phyloP scores from a whole-genome alignment of 345 rosid genomes.

The Atalantia buxifolia region DNA sequence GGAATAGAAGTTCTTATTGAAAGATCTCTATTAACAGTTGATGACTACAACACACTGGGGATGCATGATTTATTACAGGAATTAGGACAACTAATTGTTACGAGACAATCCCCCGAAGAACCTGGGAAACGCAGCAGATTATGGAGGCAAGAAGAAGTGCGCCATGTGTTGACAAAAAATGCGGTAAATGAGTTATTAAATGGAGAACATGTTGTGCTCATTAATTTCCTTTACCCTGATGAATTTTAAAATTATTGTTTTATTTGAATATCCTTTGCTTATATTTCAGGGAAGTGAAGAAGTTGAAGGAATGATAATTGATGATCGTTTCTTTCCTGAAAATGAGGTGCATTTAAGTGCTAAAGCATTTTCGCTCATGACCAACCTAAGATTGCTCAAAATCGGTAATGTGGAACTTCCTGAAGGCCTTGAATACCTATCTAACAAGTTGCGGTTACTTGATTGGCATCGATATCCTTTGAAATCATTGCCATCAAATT shows the following conservation, averaged over 20 bases:
- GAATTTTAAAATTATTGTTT: too few relatives aligned
- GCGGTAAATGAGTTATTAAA: not conserved
- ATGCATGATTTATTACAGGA: not conserved
- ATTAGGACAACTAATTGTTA: not conserved
- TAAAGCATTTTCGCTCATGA: not conserved
- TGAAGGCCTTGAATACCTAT: not conserved
- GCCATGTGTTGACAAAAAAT: not conserved
- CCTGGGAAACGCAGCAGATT: not conserved
- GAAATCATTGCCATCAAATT: too few relatives aligned
- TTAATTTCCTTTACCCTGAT: too few relatives aligned
- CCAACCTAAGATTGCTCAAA: not conserved
- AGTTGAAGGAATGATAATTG: not conserved
- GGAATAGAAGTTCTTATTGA: too few relatives aligned
- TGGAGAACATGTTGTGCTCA: too few relatives aligned
- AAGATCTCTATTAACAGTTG: too few relatives aligned
- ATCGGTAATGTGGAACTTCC: not conserved
- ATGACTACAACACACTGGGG: fast-evolving
- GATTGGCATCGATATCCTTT: too few relatives aligned
- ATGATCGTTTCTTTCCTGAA: fast-evolving
- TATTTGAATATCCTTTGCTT: too few relatives aligned
- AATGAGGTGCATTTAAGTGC: not conserved
- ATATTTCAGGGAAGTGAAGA: not conserved
- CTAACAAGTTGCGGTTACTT: too few relatives aligned
- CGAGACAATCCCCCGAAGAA: not conserved
- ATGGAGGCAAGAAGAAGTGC: not conserved